These are phyloP conservation scores for Cryoendolithus antarcticus DNA, from an alignment of 2,329 filamentous ascomycete genomes.

Conservation along the genomic window DNA sequence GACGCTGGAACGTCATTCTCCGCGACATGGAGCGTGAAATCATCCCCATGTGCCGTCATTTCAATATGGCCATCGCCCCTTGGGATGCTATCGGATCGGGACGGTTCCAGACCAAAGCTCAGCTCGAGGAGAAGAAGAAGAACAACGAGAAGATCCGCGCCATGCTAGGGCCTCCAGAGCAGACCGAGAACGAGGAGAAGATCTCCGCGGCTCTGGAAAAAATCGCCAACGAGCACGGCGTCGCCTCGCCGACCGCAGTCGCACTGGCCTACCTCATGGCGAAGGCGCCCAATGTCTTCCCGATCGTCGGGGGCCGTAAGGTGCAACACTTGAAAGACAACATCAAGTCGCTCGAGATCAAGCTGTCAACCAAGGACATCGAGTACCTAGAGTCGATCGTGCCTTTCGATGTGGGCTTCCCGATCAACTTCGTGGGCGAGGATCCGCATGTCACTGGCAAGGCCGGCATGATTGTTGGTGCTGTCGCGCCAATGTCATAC, in stretches of 20 bases:
- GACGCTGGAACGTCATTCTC: constrained; percentile 47
- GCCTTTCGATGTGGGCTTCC: constrained; percentile 56
- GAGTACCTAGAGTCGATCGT: constrained; percentile 51
- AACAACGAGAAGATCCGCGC: constrained; percentile 22
- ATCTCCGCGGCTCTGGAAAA: constrained; percentile 48
- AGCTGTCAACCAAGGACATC: constrained; percentile 50
- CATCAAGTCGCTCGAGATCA: constrained; percentile 52
- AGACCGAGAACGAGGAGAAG: constrained; percentile 35
- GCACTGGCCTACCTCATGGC: constrained; percentile 61
- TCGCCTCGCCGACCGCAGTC: constrained; percentile 18
- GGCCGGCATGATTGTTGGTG: constrained; percentile 13
- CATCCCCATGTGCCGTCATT: constrained; percentile 38
- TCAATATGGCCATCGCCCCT: constrained; percentile 47
- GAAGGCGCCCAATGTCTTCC: constrained; percentile 61
- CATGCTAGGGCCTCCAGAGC: constrained; percentile 13
- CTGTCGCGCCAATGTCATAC: constrained; percentile 17
- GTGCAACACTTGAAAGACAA: constrained; percentile 58
- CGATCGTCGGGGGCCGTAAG: constrained; percentile 58
- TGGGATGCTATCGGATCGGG: constrained; percentile 38
- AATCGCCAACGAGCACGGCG: constrained; percentile 44
- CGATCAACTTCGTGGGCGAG: constrained; percentile 42
- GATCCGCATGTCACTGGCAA: constrained; percentile 19
- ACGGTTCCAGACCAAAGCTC: constrained; percentile 31
- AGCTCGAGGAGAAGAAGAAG: constrained; percentile 33
- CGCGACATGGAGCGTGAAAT: constrained; percentile 45